A percentile compares a stretch with the other conserved stretches of the same genome.
Conservation (phyloP, 495 filamentous ascomycete genomes). For the Thermothielavioides terrestris region DNA sequence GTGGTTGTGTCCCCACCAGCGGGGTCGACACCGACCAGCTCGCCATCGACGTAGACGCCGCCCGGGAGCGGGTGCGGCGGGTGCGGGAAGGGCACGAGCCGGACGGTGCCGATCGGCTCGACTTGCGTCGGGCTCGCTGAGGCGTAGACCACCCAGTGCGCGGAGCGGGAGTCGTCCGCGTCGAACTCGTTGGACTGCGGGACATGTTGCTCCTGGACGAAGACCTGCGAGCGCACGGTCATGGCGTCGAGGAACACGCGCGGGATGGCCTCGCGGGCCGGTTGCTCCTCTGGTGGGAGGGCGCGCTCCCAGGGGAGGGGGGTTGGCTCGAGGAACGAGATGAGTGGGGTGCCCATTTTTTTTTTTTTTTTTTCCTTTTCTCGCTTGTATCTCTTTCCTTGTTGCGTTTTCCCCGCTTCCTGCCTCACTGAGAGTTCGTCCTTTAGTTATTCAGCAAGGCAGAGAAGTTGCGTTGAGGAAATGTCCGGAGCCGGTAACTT, state of each 20-base stretch:
- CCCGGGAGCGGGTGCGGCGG: constrained; percentile 45
- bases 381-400: no score
- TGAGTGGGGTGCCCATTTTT: constrained; percentile 34
- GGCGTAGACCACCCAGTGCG: constrained; percentile 75
- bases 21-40: constrained; percentile 16
- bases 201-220: constrained; percentile 65
- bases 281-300: constrained; percentile 8
- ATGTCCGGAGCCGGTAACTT: no score
- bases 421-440: no score
- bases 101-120: constrained; percentile 61
- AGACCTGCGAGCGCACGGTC: constrained; percentile 66
- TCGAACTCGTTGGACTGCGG: constrained; percentile 66
- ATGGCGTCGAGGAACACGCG: constrained; percentile 66
- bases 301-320: constrained; percentile 9
- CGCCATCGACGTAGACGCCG: constrained; percentile 31
- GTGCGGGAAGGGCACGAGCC: constrained; percentile 72
- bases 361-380: neutral
- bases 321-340: constrained; percentile 40
- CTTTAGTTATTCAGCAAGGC: no score
- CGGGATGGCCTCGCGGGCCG: constrained; percentile 37
- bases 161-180: constrained; percentile 61
- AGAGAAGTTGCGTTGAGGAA: no score
- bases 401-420: no score
- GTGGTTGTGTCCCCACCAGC: constrained; percentile 6
- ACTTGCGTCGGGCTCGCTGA: constrained; percentile 33